A percentile compares a stretch with the other conserved stretches of the same genome.
phyloP scores from a whole-genome alignment of 352 stramenopile genomes.

The Phytophthora podocarpi region DNA sequence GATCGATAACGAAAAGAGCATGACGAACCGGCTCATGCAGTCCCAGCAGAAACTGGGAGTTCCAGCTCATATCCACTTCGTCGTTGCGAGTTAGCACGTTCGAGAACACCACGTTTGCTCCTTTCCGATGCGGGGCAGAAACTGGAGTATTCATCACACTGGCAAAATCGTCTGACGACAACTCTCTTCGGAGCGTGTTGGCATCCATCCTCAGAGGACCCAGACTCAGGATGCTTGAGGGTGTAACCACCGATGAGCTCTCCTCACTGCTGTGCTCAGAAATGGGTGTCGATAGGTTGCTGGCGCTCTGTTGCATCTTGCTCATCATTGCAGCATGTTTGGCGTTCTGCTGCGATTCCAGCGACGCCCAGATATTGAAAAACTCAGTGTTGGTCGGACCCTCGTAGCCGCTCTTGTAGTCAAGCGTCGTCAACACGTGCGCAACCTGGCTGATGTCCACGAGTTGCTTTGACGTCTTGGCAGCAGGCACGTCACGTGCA shows the following conservation, averaged over 20 bases:
- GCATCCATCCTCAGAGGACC: slow-evolving; percentile 36
- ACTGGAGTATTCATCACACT: slow-evolving; percentile 49
- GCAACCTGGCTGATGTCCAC: slow-evolving; percentile 85
- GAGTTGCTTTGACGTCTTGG: slow-evolving; percentile 42
- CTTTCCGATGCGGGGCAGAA: slow-evolving; percentile 44
- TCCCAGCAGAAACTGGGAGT: slow-evolving; percentile 72
- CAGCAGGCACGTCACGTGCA: slow-evolving; percentile 3
- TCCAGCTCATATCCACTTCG: slow-evolving; percentile 72
- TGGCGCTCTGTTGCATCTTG: slow-evolving; percentile 34
- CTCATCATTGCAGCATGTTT: slow-evolving; percentile 20
- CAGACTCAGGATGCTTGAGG: slow-evolving; percentile 24
- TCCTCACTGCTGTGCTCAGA: slow-evolving; percentile 49
- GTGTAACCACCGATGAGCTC: slow-evolving; percentile 25
- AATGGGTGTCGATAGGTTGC: slow-evolving; percentile 40
- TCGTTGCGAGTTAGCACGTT: slow-evolving; percentile 55
- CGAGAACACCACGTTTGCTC: slow-evolving; percentile 68
- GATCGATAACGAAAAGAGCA: slow-evolving; percentile 83
- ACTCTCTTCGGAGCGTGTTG: slow-evolving; percentile 34
- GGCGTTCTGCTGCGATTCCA: slow-evolving; percentile 31
- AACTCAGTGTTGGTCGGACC: slow-evolving; percentile 27
- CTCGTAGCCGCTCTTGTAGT: slow-evolving; percentile 76
- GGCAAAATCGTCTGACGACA: slow-evolving; percentile 52
- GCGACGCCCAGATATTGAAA: slow-evolving; percentile 63
- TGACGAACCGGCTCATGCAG: slow-evolving; percentile 84
- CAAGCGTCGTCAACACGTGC: slow-evolving; percentile 73